Percentiles rank a stretch among this genome's conserved stretches.
Evolutionary conservation across 129 eudicot genomes (phyloP).

Genomic region (Scalesia atractyloides): DNA sequence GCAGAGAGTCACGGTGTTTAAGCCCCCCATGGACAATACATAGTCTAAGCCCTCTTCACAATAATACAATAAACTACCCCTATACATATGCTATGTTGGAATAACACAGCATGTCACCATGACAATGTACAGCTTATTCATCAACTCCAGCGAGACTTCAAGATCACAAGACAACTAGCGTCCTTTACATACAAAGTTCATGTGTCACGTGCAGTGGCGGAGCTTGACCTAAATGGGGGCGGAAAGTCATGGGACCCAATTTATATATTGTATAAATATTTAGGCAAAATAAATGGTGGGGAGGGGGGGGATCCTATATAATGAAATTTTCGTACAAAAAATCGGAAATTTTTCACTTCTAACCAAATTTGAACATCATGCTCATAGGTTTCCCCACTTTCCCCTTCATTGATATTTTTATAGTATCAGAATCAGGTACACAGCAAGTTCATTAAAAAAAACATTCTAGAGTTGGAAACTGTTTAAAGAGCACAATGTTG

Average conservation of each 20-base stretch:
- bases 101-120: neutral
- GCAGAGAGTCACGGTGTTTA: too few species aligned
- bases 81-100: neutral
- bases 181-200: neutral
- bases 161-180: neutral
- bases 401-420: constrained; percentile 10
- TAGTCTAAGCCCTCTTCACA: too few species aligned
- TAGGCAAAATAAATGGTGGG: too few species aligned
- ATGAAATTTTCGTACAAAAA: too few species aligned
- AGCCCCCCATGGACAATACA: too few species aligned
- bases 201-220: too few species aligned
- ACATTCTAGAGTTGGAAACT: constrained; percentile 2
- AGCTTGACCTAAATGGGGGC: too few species aligned
- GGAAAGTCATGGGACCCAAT: too few species aligned
- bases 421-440: constrained; percentile 5
- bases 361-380: neutral
- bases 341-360: too few species aligned
- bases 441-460: neutral
- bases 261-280: too few species aligned
- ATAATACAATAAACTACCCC: neutral
- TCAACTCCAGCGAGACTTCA: neutral
- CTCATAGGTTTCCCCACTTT: neutral
- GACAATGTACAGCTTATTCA: neutral
- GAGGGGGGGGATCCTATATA: too few species aligned
- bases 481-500: neutral